Percentiles rank a stretch among this genome's conserved stretches.
Evolutionary conservation across 148 eudicot genomes (phyloP).

Genomic region (Chenopodium berlandieri): DNA sequence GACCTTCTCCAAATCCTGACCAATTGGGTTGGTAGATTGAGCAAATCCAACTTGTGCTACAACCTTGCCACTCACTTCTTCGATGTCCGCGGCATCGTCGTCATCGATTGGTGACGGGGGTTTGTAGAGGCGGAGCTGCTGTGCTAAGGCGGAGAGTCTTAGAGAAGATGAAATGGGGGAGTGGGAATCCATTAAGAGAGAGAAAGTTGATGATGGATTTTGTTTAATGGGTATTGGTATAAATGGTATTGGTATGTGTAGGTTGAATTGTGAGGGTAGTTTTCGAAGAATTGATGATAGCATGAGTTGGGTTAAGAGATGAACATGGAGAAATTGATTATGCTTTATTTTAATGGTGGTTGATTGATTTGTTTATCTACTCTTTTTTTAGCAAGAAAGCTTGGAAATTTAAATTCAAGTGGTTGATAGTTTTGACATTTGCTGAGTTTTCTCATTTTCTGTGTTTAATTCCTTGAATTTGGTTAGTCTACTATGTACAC

Average conservation of each 20-base stretch:
- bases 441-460: too few relatives aligned
- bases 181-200: slow-evolving; percentile 33
- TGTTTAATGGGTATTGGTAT: not conserved
- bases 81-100: slow-evolving; percentile 35
- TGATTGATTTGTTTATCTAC: not conserved
- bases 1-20: slow-evolving; percentile 17
- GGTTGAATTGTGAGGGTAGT: slow-evolving; percentile 15
- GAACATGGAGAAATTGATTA: not conserved
- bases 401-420: too few relatives aligned
- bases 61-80: slow-evolving; percentile 49
- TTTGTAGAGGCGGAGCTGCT: slow-evolving; percentile 53
- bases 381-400: not conserved
- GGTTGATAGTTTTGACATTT: too few relatives aligned
- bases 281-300: slow-evolving; percentile 23
- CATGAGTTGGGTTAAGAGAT: not conserved
- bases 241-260: slow-evolving; percentile 8
- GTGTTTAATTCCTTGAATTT: too few relatives aligned
- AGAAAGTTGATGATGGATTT: slow-evolving; percentile 7
- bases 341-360: not conserved
- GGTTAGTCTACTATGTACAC: too few relatives aligned
- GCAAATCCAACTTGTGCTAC: slow-evolving; percentile 63
- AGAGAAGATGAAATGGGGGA: not conserved
- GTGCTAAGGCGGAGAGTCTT: slow-evolving; percentile 46
- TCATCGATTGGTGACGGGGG: slow-evolving; percentile 30
- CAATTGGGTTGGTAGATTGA: slow-evolving; percentile 47